Evolutionary conservation across 2,329 filamentous ascomycete species (phyloP).

Genomic region (Clarireedia hainanense): DNA sequence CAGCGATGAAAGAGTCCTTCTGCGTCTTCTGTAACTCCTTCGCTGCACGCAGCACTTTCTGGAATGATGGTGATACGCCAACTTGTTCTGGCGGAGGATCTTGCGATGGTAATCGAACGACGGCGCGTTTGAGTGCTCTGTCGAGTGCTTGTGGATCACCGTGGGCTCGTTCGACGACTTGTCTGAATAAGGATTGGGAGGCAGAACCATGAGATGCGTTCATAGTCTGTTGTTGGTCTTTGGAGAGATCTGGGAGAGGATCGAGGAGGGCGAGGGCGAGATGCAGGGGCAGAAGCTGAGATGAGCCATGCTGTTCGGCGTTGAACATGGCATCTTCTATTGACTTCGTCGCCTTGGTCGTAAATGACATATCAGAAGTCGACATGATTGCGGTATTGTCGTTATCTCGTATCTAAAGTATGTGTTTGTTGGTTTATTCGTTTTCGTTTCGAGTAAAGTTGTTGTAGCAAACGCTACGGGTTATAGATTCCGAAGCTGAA

Average conservation of each 20-base stretch:
- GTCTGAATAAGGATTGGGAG: constrained; percentile 74
- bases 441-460: not conserved
- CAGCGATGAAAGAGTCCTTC: constrained; percentile 88
- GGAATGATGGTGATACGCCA: constrained; percentile 73
- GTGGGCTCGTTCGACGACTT: constrained; percentile 88
- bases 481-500: not conserved
- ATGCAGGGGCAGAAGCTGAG: constrained; percentile 84
- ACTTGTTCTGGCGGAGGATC: constrained; percentile 89
- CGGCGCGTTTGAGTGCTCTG: constrained; percentile 78
- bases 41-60: constrained; percentile 73
- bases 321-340: constrained; percentile 82
- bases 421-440: not conserved
- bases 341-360: constrained; percentile 84
- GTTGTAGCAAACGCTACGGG: constrained; percentile 1
- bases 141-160: constrained; percentile 87
- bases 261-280: constrained; percentile 77
- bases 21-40: constrained; percentile 93
- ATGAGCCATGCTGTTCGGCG: constrained; percentile 83
- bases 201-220: constrained; percentile 58
- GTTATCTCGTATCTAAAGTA: constrained; percentile 14
- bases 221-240: constrained; percentile 62
- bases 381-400: constrained; percentile 46
- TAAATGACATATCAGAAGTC: constrained; percentile 74
- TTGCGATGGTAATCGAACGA: constrained; percentile 88
- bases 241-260: constrained; percentile 66